These are phyloP conservation scores for Cynanchum wilfordii DNA, from an alignment of 257 asterid genomes.

Conservation along the genomic window DNA sequence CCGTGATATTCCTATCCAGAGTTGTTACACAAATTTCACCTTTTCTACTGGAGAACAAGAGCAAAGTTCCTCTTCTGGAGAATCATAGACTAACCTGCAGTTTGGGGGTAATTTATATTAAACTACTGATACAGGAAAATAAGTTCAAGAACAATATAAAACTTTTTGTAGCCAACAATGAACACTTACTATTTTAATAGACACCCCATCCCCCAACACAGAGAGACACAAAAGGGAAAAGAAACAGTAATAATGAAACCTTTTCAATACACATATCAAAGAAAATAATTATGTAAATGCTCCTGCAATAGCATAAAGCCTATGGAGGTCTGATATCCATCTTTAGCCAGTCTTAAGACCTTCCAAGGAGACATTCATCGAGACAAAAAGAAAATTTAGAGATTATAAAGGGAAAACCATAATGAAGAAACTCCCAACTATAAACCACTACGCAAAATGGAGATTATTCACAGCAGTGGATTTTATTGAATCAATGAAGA, in stretches of 20 bases:
- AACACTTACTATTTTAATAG: too few species aligned
- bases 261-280: not conserved
- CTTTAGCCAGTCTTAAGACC: not conserved
- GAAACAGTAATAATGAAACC: not conserved
- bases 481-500: not conserved
- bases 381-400: too few species aligned
- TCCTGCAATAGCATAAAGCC: not conserved
- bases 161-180: not conserved
- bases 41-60: constrained; percentile 35
- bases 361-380: not conserved
- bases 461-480: not conserved
- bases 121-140: constrained; percentile 6
- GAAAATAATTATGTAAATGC: not conserved
- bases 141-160: not conserved
- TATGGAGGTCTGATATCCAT: not conserved
- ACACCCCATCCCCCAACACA: not conserved
- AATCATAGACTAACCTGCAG: constrained; percentile 46
- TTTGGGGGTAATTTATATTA: constrained; percentile 11
- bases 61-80: constrained; percentile 60
- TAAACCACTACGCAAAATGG: not conserved
- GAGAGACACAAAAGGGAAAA: too few species aligned
- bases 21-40: constrained; percentile 21
- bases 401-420: not conserved
- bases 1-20: constrained; percentile 32
- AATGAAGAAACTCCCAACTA: not conserved